phyloP scores from a whole-genome alignment of 768 basidiomycete genomes.

The Neoboletus magnificus region DNA sequence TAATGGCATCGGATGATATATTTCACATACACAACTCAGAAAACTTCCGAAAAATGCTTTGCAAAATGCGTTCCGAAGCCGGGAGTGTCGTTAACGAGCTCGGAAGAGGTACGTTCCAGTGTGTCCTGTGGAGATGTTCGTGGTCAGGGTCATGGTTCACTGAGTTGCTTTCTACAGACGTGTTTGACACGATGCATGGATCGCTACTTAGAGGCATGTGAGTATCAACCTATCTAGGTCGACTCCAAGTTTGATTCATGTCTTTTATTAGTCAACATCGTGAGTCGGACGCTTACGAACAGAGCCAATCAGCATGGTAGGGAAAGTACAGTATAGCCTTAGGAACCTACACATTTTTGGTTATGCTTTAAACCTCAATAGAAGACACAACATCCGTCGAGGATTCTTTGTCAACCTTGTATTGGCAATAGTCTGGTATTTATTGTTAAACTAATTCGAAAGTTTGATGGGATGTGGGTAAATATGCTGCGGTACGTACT shows the following conservation, averaged over 20 bases:
- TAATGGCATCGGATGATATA: neutral
- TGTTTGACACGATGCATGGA: constrained; percentile 76
- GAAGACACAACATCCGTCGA: neutral
- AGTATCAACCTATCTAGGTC: constrained; percentile 30
- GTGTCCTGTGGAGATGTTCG: neutral
- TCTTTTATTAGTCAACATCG: constrained; percentile 60
- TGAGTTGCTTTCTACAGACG: constrained; percentile 41
- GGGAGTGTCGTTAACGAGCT: constrained; percentile 58
- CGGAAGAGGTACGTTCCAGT: constrained; percentile 60
- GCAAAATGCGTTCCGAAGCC: constrained; percentile 77
- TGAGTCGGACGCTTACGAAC: constrained; percentile 63
- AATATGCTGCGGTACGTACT: constrained; percentile 12
- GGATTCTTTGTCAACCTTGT: neutral
- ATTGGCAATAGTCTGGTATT: constrained; percentile 5
- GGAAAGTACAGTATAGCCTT: constrained; percentile 15
- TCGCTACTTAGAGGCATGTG: constrained; percentile 83
- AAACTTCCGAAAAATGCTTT: constrained; percentile 77
- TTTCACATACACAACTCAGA: constrained; percentile 40
- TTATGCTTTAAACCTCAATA: neutral
- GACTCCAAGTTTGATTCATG: neutral
- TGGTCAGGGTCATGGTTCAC: neutral
- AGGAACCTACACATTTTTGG: neutral
- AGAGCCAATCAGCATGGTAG: constrained; percentile 40
- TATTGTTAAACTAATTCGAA: constrained; percentile 16
- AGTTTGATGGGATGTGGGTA: constrained; percentile 2